These are phyloP conservation scores for Hyphodiscus sp. DNA, from an alignment of 2,329 filamentous ascomycete genomes.

Conservation along the genomic window DNA sequence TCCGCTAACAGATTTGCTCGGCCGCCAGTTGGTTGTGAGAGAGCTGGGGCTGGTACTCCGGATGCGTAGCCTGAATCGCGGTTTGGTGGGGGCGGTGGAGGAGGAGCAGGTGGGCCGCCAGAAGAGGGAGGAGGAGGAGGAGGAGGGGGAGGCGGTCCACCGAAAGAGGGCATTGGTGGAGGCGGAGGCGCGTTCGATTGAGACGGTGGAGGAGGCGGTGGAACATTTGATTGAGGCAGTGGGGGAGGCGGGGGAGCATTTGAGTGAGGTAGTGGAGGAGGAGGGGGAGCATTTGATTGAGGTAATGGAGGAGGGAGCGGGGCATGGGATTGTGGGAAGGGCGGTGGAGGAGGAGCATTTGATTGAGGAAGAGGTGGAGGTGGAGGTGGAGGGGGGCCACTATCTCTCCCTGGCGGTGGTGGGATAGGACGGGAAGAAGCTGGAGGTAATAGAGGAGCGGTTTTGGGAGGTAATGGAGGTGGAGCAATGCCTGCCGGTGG, in stretches of 20 bases:
- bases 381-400: constrained; percentile 29
- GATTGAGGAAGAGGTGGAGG: constrained; percentile 32
- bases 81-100: constrained; percentile 46
- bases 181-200: constrained; percentile 36
- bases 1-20: constrained; percentile 61
- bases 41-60: constrained; percentile 44
- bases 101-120: constrained; percentile 34
- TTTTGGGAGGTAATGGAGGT: constrained; percentile 39
- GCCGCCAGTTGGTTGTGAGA: constrained; percentile 37
- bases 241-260: constrained; percentile 38
- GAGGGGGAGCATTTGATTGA: constrained; percentile 35
- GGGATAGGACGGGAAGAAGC: constrained; percentile 45
- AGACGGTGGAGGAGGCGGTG: constrained; percentile 39
- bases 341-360: constrained; percentile 37
- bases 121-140: constrained; percentile 30
- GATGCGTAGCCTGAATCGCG: constrained; percentile 53
- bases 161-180: constrained; percentile 32
- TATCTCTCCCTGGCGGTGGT: constrained; percentile 39
- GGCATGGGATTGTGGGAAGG: constrained; percentile 31
- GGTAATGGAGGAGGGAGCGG: constrained; percentile 31
- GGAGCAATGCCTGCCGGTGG: constrained; percentile 28
- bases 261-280: constrained; percentile 33
- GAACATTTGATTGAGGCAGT: constrained; percentile 30
- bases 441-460: constrained; percentile 45
- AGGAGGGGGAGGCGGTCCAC: constrained; percentile 23